Evolutionary conservation across 768 basidiomycete species (phyloP).

Genomic region (Kwoniella sp.): DNA sequence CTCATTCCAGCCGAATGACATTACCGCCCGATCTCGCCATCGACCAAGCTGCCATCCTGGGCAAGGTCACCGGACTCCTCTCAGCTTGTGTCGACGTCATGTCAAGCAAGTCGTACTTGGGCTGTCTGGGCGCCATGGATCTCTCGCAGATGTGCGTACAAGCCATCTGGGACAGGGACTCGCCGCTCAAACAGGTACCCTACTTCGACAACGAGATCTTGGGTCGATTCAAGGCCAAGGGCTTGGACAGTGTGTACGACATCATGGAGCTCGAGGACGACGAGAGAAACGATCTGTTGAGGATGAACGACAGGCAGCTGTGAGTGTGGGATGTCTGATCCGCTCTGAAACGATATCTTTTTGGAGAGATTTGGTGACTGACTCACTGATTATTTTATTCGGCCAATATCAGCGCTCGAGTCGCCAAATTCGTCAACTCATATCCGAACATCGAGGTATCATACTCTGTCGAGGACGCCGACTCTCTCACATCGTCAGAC

Average conservation of each 20-base stretch:
- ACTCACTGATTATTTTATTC: no score
- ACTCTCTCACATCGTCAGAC: constrained; percentile 79
- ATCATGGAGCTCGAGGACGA: constrained; percentile 98
- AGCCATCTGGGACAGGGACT: constrained; percentile 96
- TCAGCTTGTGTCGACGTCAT: constrained; percentile 97
- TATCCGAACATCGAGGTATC: constrained; percentile 95
- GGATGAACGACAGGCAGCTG: constrained; percentile 86
- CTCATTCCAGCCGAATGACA: constrained; percentile 91
- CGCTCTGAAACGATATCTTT: no score
- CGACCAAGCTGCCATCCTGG: constrained; percentile 82
- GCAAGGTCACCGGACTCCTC: constrained; percentile 85
- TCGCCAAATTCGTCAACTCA: constrained; percentile 92
- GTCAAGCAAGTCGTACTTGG: constrained; percentile 94
- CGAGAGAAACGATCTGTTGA: constrained; percentile 74
- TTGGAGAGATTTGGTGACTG: no score
- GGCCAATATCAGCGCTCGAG: constrained; percentile 78
- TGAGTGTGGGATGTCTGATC: no score
- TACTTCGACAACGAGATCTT: constrained; percentile 91
- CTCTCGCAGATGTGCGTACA: constrained; percentile 98
- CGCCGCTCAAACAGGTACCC: constrained; percentile 91
- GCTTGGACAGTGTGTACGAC: constrained; percentile 89
- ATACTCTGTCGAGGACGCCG: constrained; percentile 76
- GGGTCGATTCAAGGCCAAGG: constrained; percentile 77
- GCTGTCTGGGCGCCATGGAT: constrained; percentile 95
- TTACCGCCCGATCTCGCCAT: constrained; percentile 91